These are phyloP conservation scores for Cicer yamashitae DNA, from an alignment of 306 rosid species.

Conservation along the genomic window DNA sequence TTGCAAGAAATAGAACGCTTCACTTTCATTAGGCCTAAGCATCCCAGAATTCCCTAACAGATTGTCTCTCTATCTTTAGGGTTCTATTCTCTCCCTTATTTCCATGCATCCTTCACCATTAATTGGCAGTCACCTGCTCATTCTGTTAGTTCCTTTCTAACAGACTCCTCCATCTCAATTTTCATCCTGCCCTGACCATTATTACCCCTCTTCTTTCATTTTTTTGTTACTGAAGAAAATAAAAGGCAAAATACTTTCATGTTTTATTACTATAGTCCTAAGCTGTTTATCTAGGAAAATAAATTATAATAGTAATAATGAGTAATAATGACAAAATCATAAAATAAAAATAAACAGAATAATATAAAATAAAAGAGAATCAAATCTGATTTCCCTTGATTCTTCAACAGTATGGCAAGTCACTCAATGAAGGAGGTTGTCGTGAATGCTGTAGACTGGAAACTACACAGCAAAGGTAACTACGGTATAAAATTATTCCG, in stretches of 20 bases:
- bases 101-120: background rate
- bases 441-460: slow-evolving; percentile 8
- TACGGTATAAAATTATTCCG: background rate
- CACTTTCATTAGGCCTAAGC: slow-evolving; percentile 4
- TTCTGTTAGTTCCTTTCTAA: background rate
- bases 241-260: too few relatives aligned
- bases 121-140: background rate
- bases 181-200: background rate
- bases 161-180: background rate
- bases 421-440: slow-evolving; percentile 3
- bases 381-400: too few relatives aligned
- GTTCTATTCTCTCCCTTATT: slow-evolving; percentile 6
- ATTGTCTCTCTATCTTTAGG: background rate
- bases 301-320: too few relatives aligned
- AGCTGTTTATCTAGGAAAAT: too few relatives aligned
- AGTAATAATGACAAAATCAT: too few relatives aligned
- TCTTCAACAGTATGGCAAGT: slow-evolving; percentile 17
- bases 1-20: slow-evolving; percentile 8
- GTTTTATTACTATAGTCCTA: too few relatives aligned
- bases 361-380: too few relatives aligned
- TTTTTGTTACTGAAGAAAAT: background rate
- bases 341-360: too few relatives aligned
- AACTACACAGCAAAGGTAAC: background rate
- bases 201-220: background rate
- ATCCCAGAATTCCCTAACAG: background rate